Evolutionary conservation across 495 filamentous ascomycete genomes (phyloP).

Genomic region (Penicillium flavigenum): DNA sequence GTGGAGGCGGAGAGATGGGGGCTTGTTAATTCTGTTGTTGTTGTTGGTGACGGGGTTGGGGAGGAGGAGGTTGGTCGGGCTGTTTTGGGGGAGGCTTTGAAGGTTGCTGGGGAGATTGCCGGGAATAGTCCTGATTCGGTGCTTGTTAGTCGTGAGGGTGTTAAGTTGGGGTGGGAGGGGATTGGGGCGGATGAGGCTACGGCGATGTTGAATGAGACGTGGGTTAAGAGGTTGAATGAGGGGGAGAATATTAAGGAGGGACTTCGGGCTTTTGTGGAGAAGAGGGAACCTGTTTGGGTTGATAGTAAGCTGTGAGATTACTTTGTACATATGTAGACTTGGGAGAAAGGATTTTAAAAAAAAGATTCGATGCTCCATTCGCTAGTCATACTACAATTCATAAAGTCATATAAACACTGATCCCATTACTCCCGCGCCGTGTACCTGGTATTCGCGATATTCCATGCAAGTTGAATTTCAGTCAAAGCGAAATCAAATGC

Average conservation of each 20-base stretch:
- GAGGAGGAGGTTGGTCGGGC: slow-evolving; percentile 29
- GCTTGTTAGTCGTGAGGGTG: slow-evolving; percentile 65
- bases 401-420: slow-evolving; percentile 17
- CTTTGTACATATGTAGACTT: no score
- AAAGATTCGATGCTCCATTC: slow-evolving; percentile 7
- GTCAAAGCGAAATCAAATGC: slow-evolving; percentile 22
- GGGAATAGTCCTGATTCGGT: slow-evolving; percentile 72
- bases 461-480: slow-evolving; percentile 31
- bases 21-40: slow-evolving; percentile 66
- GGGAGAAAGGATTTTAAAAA: background rate
- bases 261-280: slow-evolving; percentile 78
- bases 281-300: slow-evolving; percentile 71
- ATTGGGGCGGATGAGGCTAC: slow-evolving; percentile 66
- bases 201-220: slow-evolving; percentile 53
- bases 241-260: slow-evolving; percentile 84
- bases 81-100: slow-evolving; percentile 51
- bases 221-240: slow-evolving; percentile 59
- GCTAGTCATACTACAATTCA: slow-evolving; percentile 20
- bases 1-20: slow-evolving; percentile 66
- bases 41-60: slow-evolving; percentile 21
- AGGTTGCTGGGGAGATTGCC: slow-evolving; percentile 45
- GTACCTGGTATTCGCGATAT: slow-evolving; percentile 32
- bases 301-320: slow-evolving; percentile 66
- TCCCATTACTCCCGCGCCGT: slow-evolving; percentile 24
- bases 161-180: slow-evolving; percentile 71